phyloP scores from a whole-genome alignment of 352 stramenopile genomes.

The Plasmopara muralis region DNA sequence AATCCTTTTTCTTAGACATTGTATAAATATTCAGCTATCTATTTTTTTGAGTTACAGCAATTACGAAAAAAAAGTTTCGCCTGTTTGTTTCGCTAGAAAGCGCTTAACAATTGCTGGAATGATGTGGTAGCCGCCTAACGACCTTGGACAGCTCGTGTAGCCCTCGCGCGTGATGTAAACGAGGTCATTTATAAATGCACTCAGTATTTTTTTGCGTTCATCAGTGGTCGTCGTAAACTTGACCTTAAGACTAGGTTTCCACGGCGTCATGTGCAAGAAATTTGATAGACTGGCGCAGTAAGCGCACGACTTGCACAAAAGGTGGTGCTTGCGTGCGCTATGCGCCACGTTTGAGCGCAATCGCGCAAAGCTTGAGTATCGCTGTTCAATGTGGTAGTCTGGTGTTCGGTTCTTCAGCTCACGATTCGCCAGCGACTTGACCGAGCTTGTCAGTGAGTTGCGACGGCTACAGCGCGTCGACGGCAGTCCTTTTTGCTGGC shows the following conservation, averaged over 20 bases:
- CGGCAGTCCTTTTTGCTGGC: conserved; percentile 44
- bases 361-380: conserved; percentile 56
- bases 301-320: conserved; percentile 31
- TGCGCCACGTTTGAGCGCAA: conserved; percentile 41
- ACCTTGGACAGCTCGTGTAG: conserved; percentile 27
- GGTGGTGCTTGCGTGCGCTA: conserved; percentile 43
- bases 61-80: conserved; percentile 41
- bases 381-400: conserved; percentile 57
- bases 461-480: conserved; percentile 19
- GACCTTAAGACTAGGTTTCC: conserved; percentile 41
- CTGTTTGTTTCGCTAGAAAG: conserved; percentile 43
- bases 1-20: no score
- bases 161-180: conserved; percentile 21
- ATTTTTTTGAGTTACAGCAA: background rate
- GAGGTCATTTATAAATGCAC: conserved; percentile 41
- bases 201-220: conserved; percentile 35
- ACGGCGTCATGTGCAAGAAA: conserved; percentile 34
- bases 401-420: conserved; percentile 23
- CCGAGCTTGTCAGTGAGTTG: conserved; percentile 8
- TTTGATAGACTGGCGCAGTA: conserved; percentile 43
- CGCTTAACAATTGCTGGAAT: conserved; percentile 39
- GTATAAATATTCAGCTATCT: no score
- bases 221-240: conserved; percentile 43
- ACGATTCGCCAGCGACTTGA: conserved; percentile 2
- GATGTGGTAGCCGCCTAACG: conserved; percentile 36